Conservation (phyloP, 73 alveolate genomes). For the Paramecium biaurelia region DNA sequence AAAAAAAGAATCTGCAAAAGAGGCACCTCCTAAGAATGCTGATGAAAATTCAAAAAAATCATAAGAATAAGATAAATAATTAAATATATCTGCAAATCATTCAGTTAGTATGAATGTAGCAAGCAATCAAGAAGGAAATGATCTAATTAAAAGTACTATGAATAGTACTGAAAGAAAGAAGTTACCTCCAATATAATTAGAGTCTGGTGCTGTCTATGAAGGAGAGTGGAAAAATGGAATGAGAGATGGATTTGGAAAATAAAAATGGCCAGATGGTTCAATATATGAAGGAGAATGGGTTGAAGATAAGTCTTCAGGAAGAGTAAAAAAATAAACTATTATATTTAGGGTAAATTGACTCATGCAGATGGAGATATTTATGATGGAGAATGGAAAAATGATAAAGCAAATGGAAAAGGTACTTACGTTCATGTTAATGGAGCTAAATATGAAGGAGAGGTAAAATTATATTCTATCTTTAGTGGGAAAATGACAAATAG, state of each 20-base stretch:
- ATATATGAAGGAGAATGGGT: constrained; percentile 64
- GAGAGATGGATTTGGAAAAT: constrained; percentile 65
- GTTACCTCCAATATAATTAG: constrained; percentile 52
- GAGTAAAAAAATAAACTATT: constrained; percentile 30
- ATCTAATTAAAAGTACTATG: constrained; percentile 23
- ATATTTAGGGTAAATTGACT: constrained; percentile 66
- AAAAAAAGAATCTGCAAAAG: constrained; percentile 18
- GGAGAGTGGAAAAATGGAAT: constrained; percentile 83
- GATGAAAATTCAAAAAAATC: constrained; percentile 49
- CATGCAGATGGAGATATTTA: constrained; percentile 88
- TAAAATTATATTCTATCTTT: not conserved
- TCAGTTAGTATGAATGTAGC: constrained; percentile 56
- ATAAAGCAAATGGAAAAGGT: constrained; percentile 80
- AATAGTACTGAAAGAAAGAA: constrained; percentile 40
- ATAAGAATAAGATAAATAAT: not conserved
- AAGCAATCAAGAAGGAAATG: constrained; percentile 21
- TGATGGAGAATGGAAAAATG: constrained; percentile 89
- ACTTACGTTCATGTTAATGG: constrained; percentile 73
- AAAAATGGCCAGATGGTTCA: constrained; percentile 66
- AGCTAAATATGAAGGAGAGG: constrained; percentile 83
- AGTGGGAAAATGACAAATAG: constrained; percentile 79
- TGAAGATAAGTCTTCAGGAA: constrained; percentile 70
- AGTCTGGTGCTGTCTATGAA: constrained; percentile 68
- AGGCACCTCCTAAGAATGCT: not conserved
- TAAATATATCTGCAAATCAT: constrained; percentile 34